Percentiles rank a stretch among this genome's conserved stretches.
These are phyloP conservation scores for Prunus kanzakura DNA, from an alignment of 306 rosid genomes.

Conservation along the genomic window DNA sequence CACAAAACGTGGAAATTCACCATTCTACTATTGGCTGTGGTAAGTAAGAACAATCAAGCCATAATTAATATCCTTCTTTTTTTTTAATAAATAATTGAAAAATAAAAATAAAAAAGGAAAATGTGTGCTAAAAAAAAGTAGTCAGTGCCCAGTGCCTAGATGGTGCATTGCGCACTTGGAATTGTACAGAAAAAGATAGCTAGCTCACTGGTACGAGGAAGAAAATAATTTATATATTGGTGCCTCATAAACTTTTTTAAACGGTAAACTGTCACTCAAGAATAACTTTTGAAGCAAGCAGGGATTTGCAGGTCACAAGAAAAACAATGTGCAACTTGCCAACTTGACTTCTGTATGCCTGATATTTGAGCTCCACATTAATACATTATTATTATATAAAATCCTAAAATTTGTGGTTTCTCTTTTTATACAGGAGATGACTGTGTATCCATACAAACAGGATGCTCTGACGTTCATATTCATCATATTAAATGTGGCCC, in stretches of 20 bases:
- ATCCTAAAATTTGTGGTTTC: not conserved
- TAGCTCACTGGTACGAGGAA: not conserved
- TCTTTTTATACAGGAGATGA: slow-evolving; percentile 67
- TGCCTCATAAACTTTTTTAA: slow-evolving; percentile 25
- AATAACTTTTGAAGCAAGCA: slow-evolving; percentile 27
- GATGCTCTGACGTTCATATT: slow-evolving; percentile 82
- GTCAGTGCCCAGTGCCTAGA: slow-evolving; percentile 16
- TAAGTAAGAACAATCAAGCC: slow-evolving; percentile 19
- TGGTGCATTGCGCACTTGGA: slow-evolving; percentile 42
- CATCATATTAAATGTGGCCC: slow-evolving; percentile 93
- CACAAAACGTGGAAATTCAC: slow-evolving; percentile 73
- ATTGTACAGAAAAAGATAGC: not conserved
- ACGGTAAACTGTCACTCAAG: slow-evolving; percentile 42
- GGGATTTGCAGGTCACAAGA: slow-evolving; percentile 2
- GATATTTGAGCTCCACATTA: not conserved
- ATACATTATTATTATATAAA: not conserved
- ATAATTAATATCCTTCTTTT: not conserved
- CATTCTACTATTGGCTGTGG: slow-evolving; percentile 72
- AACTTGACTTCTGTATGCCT: slow-evolving; percentile 22
- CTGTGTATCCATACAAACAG: slow-evolving; percentile 96
- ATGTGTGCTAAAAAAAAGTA: slow-evolving; percentile 16
- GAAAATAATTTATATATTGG: slow-evolving; percentile 24
- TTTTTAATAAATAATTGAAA: no score
- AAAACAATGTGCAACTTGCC: slow-evolving; percentile 10
- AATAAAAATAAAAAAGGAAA: not conserved